Percentiles rank a stretch among this genome's conserved stretches.
Evolutionary conservation across 2,329 filamentous ascomycete species (phyloP).

Genomic region (Calonectria hongkongensis): DNA sequence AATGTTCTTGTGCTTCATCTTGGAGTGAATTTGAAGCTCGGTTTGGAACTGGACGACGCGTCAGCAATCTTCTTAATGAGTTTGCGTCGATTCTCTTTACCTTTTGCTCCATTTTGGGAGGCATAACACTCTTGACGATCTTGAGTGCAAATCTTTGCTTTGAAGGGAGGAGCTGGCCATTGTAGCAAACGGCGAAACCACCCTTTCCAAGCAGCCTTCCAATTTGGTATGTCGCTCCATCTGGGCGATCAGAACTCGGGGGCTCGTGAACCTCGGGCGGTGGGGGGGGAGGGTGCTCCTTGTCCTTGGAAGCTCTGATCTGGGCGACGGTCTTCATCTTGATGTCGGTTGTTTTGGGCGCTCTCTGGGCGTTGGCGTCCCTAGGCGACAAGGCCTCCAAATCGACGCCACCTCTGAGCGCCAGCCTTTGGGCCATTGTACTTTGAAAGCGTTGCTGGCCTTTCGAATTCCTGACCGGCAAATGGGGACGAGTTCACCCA

Average conservation of each 20-base stretch:
- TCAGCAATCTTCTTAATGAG: constrained; percentile 39
- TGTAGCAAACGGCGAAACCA: constrained; percentile 88
- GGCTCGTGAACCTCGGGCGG: constrained; percentile 76
- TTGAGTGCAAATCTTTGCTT: constrained; percentile 85
- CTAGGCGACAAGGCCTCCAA: constrained; percentile 79
- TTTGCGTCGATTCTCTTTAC: constrained; percentile 64
- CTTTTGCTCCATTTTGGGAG: constrained; percentile 89
- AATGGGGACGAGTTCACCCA: constrained; percentile 29
- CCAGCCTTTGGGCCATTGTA: constrained; percentile 69
- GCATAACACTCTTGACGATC: constrained; percentile 90
- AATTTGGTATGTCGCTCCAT: constrained; percentile 83
- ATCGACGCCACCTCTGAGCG: constrained; percentile 70
- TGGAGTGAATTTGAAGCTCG: constrained; percentile 98
- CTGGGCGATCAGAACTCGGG: constrained; percentile 79
- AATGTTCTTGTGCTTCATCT: constrained; percentile 96
- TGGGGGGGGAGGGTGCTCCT: constrained; percentile 80
- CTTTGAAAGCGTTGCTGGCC: constrained; percentile 27
- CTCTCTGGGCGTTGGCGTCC: constrained; percentile 77
- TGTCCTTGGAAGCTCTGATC: constrained; percentile 76
- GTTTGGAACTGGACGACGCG: constrained; percentile 75
- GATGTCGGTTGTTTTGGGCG: constrained; percentile 68
- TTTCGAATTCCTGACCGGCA: constrained; percentile 23
- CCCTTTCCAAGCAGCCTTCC: constrained; percentile 86
- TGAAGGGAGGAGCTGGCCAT: constrained; percentile 79
- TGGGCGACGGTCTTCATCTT: constrained; percentile 72